These are phyloP conservation scores for Didymosphaeria variabile DNA, from an alignment of 2,329 filamentous ascomycete genomes.

Conservation along the genomic window DNA sequence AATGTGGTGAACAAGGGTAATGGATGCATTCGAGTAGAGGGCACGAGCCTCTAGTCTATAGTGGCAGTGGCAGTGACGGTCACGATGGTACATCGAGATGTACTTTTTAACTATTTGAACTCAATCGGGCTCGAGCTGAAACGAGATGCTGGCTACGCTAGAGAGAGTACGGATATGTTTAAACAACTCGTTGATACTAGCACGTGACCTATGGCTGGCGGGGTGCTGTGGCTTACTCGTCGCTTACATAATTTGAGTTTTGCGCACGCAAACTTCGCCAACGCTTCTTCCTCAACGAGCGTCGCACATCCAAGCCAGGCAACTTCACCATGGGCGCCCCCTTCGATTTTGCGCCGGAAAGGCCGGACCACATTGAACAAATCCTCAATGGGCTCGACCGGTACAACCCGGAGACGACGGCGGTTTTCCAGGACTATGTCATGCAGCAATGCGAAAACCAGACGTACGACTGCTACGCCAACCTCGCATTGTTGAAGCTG, in stretches of 20 bases:
- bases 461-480: conserved; percentile 95
- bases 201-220: neutral
- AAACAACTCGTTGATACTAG: too few species aligned
- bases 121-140: too few species aligned
- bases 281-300: neutral
- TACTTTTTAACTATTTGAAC: too few species aligned
- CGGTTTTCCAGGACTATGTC: conserved; percentile 93
- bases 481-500: conserved; percentile 95
- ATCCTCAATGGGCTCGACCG: conserved; percentile 98
- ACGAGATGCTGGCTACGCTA: too few species aligned
- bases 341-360: conserved; percentile 89
- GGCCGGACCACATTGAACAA: conserved; percentile 88
- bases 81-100: too few species aligned
- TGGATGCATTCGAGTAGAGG: too few species aligned
- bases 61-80: too few species aligned
- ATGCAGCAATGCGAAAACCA: conserved; percentile 93
- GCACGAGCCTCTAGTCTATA: too few species aligned
- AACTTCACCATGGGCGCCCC: conserved; percentile 58
- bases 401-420: conserved; percentile 97
- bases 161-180: too few species aligned
- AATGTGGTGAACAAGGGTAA: too few species aligned
- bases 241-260: conserved; percentile 14
- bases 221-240: neutral
- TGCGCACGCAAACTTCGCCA: conserved; percentile 14
- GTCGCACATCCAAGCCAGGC: conserved; percentile 35